Percentiles rank a stretch among this genome's conserved stretches.
These are phyloP conservation scores for Polychaeton citri DNA, from an alignment of 2,329 filamentous ascomycete species.

Conservation along the genomic window DNA sequence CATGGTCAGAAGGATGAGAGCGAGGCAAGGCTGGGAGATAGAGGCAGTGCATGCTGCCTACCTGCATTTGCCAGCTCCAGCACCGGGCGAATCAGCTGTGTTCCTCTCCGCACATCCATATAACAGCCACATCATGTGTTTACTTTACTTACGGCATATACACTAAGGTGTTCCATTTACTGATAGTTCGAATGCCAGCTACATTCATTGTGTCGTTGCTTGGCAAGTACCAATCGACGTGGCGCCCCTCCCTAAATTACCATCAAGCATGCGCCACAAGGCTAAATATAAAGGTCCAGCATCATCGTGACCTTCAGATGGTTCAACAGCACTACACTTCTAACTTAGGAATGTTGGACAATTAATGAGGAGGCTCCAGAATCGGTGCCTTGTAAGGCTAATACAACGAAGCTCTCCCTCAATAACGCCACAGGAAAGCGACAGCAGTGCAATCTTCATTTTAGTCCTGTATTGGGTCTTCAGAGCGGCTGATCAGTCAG, in stretches of 20 bases:
- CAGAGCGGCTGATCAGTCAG: neutral
- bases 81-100: neutral
- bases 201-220: too few relatives aligned
- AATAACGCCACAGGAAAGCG: neutral
- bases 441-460: neutral
- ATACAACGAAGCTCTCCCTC: neutral
- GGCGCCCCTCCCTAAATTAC: too few relatives aligned
- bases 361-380: neutral
- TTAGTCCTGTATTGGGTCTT: neutral
- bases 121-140: neutral
- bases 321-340: neutral
- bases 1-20: neutral
- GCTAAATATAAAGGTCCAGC: neutral
- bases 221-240: neutral
- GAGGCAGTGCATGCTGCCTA: neutral
- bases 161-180: neutral
- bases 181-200: neutral
- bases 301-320: neutral
- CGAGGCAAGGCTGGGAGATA: neutral
- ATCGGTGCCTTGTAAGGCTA: neutral
- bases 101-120: neutral
- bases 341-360: neutral
- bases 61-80: neutral
- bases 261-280: neutral
- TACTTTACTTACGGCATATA: neutral